Evolutionary conservation across 139 green algal genomes (phyloP), one percentile per base, ranked within the genome.

Genomic region (Deuterostichococcus epilithicus): DNA sequence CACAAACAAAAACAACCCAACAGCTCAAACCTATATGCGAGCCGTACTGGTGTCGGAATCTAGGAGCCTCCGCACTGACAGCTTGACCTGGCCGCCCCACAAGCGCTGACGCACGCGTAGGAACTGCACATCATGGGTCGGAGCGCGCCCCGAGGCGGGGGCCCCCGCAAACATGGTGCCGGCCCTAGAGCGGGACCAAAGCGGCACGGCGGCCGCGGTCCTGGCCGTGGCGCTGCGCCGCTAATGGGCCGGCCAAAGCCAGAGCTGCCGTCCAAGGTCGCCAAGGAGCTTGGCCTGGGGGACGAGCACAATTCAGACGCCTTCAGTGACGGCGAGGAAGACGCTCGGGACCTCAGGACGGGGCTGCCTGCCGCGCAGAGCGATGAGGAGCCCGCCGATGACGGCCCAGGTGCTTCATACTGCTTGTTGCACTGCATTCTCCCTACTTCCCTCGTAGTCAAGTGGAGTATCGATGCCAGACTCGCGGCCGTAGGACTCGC

Each of bases 301-400:
- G 52, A 63, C 3, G 18, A 63, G 52, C 52, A 13, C 10, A 74
- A 66, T 30, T 58, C 78, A 44, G 79, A 69, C 68, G 0, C 66
- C 0, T 4, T 33, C 25, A 32, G 28, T 20, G 20, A 63, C 18
- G 52, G 28, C 20, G 13, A 63, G 52, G 26, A n/a, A n/a, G n/a
- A n/a, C n/a, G n/a, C n/a, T n/a, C n/a, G n/a, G n/a, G n/a, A n/a
- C n/a, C n/a, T n/a, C n/a, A n/a, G n/a, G n/a, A n/a, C n/a, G n/a
- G n/a, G n/a, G n/a, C n/a, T n/a, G n/a, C n/a, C n/a, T n/a, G n/a
- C n/a, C n/a, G n/a, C n/a, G n/a, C n/a, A n/a, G n/a, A 63, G 52
- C 52, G 18, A 63, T 63, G 10, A 28, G 52, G 52, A 63, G 52
- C 13, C 52, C 3, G 52, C 26, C 10, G 3, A 63, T 20, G 28